A percentile compares a stretch with the other conserved stretches of the same genome.
phyloP scores from a whole-genome alignment of 345 rosid genomes.

The Pistacia integerrima region DNA sequence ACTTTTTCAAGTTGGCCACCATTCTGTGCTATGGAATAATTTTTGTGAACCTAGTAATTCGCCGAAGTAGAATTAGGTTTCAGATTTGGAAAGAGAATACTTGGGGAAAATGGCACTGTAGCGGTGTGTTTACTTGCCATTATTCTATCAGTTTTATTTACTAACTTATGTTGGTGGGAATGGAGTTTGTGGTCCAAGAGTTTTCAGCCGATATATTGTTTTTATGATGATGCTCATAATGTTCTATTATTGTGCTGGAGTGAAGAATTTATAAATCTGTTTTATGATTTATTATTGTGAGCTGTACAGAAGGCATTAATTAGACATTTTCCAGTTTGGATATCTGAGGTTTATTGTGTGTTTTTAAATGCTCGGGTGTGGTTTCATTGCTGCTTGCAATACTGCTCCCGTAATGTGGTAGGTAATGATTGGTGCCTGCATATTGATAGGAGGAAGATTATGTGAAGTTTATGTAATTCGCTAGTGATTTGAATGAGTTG shows the following conservation, averaged over 20 bases:
- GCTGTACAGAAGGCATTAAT: not conserved
- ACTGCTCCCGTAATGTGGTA: not conserved
- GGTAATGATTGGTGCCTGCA: not conserved
- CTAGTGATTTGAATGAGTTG: not conserved
- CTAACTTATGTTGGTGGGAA: too few species aligned
- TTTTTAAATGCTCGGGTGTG: not conserved
- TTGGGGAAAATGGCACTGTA: not conserved
- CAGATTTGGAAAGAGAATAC: not conserved
- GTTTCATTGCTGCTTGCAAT: not conserved
- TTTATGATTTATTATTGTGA: not conserved
- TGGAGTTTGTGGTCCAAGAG: not conserved
- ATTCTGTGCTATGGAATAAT: not conserved
- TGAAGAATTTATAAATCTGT: not conserved
- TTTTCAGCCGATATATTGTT: not conserved
- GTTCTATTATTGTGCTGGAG: not conserved
- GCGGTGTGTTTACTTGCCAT: not conserved
- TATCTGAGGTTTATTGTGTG: not conserved
- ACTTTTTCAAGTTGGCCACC: not conserved
- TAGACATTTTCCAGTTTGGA: not conserved
- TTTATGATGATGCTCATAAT: not conserved
- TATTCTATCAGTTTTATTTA: not conserved
- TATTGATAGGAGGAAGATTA: not conserved
- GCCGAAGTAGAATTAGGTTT: not conserved
- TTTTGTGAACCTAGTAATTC: not conserved
- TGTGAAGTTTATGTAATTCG: not conserved